Conservation (phyloP, 2,329 filamentous ascomycete genomes). For the Alternaria sp. region DNA sequence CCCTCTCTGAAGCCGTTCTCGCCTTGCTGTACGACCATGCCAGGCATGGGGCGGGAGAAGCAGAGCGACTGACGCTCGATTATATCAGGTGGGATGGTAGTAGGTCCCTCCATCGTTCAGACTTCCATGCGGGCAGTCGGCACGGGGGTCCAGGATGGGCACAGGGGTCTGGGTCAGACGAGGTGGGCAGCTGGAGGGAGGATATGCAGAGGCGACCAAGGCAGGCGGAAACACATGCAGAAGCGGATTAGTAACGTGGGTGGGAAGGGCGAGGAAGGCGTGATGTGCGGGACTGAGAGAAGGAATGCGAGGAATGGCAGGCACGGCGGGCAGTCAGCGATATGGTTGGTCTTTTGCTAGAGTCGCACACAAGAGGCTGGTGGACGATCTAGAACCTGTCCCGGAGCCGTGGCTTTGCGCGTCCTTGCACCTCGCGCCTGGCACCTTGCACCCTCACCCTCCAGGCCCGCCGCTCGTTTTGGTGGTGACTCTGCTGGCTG, state of each 20-base stretch:
- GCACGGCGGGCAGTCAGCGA: conserved; percentile 20
- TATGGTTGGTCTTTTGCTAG: conserved; percentile 36
- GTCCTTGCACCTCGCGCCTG: conserved; percentile 11
- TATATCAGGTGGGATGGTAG: conserved; percentile 46
- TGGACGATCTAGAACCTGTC: conserved; percentile 42
- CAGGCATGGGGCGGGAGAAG: conserved; percentile 49
- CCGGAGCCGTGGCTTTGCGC: conserved; percentile 35
- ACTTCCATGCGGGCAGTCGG: conserved; percentile 29
- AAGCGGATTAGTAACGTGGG: conserved; percentile 25
- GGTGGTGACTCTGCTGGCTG: neutral
- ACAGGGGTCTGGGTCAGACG: conserved; percentile 15
- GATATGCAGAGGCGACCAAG: conserved; percentile 6
- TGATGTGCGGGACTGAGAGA: conserved; percentile 27
- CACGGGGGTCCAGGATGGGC: conserved; percentile 21
- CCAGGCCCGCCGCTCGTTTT: conserved; percentile 1
- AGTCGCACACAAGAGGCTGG: conserved; percentile 36
- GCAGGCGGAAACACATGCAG: conserved; percentile 28
- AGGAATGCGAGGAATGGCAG: conserved; percentile 34
- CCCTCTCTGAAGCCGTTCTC: conserved; percentile 52
- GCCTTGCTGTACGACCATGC: conserved; percentile 52
- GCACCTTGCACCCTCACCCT: neutral
- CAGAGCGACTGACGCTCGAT: conserved; percentile 53
- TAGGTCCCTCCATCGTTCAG: conserved; percentile 39
- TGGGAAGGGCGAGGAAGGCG: conserved; percentile 30
- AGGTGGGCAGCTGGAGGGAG: conserved; percentile 10